These are phyloP conservation scores for Penicillium mononematosum DNA, from an alignment of 495 filamentous ascomycete genomes.

Conservation along the genomic window DNA sequence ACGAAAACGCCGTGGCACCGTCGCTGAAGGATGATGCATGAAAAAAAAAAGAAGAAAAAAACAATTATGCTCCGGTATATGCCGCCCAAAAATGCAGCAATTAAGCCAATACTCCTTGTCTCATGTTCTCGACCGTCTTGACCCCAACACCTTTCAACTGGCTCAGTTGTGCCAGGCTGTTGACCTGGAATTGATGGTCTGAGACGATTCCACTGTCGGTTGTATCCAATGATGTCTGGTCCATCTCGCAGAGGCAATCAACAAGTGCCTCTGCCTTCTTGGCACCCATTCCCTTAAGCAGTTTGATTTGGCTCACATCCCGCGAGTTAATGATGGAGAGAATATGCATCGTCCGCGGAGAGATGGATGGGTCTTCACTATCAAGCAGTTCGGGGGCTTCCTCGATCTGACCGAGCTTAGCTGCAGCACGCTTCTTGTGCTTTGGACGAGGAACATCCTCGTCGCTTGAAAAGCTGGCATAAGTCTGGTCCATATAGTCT, in stretches of 20 bases:
- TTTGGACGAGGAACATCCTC: constrained; percentile 33
- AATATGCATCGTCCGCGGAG: constrained; percentile 68
- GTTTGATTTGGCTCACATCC: constrained; percentile 63
- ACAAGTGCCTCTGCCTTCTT: constrained; percentile 57
- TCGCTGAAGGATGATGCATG: constrained; percentile 39
- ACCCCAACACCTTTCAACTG: constrained; percentile 51
- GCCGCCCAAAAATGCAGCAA: constrained; percentile 17
- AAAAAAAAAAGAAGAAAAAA: constrained; percentile 18
- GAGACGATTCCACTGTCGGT: constrained; percentile 18
- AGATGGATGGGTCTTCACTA: constrained; percentile 41
- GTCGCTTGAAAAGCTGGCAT: constrained; percentile 26
- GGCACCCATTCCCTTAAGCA: constrained; percentile 63
- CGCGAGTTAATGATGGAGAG: constrained; percentile 84
- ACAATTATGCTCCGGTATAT: constrained; percentile 19
- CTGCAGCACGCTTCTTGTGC: constrained; percentile 44
- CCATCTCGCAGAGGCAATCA: constrained; percentile 52
- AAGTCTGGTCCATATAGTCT: constrained; percentile 34
- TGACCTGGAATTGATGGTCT: constrained; percentile 38
- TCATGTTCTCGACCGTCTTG: constrained; percentile 56
- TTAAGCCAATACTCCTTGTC: constrained; percentile 45
- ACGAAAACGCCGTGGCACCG: constrained; percentile 38
- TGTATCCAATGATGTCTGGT: constrained; percentile 24
- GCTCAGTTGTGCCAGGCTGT: constrained; percentile 46
- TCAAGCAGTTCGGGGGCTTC: constrained; percentile 25
- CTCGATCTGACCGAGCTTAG: constrained; percentile 27